phyloP scores from a whole-genome alignment of 768 basidiomycete genomes.

The Macrolepiota dolichaula region DNA sequence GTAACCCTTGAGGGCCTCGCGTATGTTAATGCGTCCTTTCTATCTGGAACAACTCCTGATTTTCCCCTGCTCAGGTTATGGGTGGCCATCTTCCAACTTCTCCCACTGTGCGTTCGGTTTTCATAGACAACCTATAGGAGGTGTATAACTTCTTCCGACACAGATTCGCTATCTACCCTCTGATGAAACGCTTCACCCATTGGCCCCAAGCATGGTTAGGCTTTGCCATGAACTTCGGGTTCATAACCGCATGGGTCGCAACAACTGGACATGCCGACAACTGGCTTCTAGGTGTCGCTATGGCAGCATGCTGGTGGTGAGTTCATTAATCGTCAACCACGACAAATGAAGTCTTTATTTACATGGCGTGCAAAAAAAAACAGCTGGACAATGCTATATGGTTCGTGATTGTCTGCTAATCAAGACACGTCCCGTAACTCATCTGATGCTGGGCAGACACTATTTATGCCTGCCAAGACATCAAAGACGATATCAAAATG shows the following conservation, averaged over 20 bases:
- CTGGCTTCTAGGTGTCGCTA: slow-evolving; percentile 29
- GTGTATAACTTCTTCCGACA: not conserved
- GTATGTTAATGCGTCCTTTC: slow-evolving; percentile 22
- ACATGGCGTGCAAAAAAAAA: not conserved
- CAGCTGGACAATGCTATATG: slow-evolving; percentile 51
- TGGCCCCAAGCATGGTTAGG: slow-evolving; percentile 67
- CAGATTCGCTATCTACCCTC: slow-evolving; percentile 45
- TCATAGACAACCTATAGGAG: not conserved
- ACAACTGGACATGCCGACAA: slow-evolving; percentile 29
- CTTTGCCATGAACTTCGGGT: slow-evolving; percentile 54
- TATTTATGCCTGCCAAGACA: slow-evolving; percentile 80
- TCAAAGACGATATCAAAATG: slow-evolving; percentile 65
- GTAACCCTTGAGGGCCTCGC: slow-evolving; percentile 26
- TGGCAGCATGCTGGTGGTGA: slow-evolving; percentile 46
- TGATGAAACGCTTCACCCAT: slow-evolving; percentile 52
- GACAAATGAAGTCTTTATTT: not conserved
- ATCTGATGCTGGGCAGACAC: slow-evolving; percentile 36
- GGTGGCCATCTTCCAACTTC: slow-evolving; percentile 40
- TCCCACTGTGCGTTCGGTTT: slow-evolving; percentile 36
- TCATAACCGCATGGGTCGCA: slow-evolving; percentile 46
- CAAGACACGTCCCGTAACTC: not conserved
- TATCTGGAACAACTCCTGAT: slow-evolving; percentile 14
- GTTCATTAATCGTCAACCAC: slow-evolving; percentile 6
- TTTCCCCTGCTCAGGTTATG: slow-evolving; percentile 27
- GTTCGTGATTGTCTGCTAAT: slow-evolving; percentile 18